Conservation (phyloP, 768 basidiomycete genomes). For the Tylopilus vinaceipallidus region DNA sequence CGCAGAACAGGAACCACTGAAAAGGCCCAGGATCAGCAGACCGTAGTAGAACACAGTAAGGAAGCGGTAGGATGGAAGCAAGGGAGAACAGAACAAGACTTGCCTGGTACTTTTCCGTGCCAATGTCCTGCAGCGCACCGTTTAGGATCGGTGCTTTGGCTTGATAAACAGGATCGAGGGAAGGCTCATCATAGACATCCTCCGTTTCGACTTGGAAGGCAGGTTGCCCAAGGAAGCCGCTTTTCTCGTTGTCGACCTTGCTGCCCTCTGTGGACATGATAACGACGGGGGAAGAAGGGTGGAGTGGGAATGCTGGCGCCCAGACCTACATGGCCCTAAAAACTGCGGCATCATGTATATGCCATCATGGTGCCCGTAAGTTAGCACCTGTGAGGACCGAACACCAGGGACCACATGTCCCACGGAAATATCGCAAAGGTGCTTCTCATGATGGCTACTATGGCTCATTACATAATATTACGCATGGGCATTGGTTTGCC, state of each 20-base stretch:
- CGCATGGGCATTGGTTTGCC: no score
- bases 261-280: conserved; percentile 19
- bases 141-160: conserved; percentile 59
- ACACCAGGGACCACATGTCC: no score
- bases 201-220: conserved; percentile 11
- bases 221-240: neutral
- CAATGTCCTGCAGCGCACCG: conserved; percentile 60
- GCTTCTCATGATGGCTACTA: no score
- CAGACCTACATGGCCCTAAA: neutral
- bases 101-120: conserved; percentile 71
- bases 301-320: no score
- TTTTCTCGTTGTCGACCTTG: conserved; percentile 4
- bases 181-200: conserved; percentile 27
- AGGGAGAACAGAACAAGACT: conserved; percentile 1
- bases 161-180: conserved; percentile 55
- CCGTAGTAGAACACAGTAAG: neutral
- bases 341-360: neutral
- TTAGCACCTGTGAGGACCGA: no score
- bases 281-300: neutral
- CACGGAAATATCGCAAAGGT: no score
- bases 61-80: neutral
- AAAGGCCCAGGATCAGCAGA: neutral
- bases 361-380: neutral
- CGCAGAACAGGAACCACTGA: conserved; percentile 62
- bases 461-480: no score